Conservation (phyloP, 441 rosid genomes). For the Gossypium gossypioides region DNA sequence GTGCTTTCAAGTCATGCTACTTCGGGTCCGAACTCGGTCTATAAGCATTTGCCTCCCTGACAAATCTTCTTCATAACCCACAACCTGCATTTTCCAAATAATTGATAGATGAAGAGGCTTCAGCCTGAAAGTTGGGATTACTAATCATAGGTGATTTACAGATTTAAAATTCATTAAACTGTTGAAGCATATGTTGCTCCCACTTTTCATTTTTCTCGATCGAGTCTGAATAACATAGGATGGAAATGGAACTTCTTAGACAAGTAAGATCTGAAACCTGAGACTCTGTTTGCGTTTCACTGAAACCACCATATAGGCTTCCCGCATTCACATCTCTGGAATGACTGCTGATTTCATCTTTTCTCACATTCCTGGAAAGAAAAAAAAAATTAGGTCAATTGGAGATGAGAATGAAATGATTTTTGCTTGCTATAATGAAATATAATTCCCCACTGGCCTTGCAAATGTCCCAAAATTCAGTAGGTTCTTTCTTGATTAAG, state of each 20-base stretch:
- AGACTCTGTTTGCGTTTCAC: conserved; percentile 96
- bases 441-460: background rate
- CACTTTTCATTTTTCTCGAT: background rate
- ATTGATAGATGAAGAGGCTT: background rate
- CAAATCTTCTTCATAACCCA: conserved; percentile 88
- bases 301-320: conserved; percentile 52
- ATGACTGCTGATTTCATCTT: conserved; percentile 34
- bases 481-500: background rate
- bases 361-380: conserved; percentile 34
- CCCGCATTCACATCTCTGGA: conserved; percentile 27
- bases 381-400: conserved; percentile 6
- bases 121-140: background rate
- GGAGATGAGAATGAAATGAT: background rate
- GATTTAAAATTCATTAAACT: conserved; percentile 2
- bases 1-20: conserved; percentile 46
- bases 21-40: conserved; percentile 81
- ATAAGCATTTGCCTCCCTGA: conserved; percentile 96
- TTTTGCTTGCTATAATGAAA: background rate
- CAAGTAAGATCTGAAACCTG: conserved; percentile 49
- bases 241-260: conserved; percentile 3
- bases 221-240: background rate
- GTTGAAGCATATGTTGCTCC: background rate
- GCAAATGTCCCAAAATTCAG: conserved; percentile 1
- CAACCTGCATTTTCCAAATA: conserved; percentile 50
- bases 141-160: background rate